A percentile compares a stretch with the other conserved stretches of the same genome.
Conservation (phyloP, 208 protist species). For the Borovskyia barvae region DNA sequence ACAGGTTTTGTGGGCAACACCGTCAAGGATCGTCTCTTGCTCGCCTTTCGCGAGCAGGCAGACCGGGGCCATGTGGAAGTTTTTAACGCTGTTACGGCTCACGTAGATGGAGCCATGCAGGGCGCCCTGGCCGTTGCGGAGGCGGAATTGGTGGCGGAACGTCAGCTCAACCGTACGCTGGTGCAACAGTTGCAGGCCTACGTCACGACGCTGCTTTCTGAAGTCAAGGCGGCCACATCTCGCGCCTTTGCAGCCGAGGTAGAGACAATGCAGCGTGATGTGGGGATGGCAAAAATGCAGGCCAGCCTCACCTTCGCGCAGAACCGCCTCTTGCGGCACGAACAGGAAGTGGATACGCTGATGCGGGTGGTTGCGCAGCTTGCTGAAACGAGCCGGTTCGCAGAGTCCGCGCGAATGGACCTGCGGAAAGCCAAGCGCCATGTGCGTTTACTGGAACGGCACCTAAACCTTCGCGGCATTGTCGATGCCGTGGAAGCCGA, state of each 20-base stretch:
- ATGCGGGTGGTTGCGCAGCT: slow-evolving; percentile 65
- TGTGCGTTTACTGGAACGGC: slow-evolving; percentile 64
- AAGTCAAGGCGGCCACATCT: slow-evolving; percentile 23
- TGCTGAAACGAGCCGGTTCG: slow-evolving; percentile 43
- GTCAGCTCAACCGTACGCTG: slow-evolving; percentile 42
- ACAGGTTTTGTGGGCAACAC: slow-evolving; percentile 1
- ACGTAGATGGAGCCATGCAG: slow-evolving; percentile 20
- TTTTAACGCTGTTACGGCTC: slow-evolving; percentile 10
- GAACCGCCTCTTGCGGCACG: slow-evolving; percentile 30
- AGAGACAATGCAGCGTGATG: slow-evolving; percentile 29
- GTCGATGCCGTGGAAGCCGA: slow-evolving; percentile 39
- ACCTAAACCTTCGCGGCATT: slow-evolving; percentile 63
- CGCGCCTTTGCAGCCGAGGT: slow-evolving; percentile 49
- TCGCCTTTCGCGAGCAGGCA: slow-evolving; percentile 6
- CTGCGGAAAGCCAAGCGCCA: slow-evolving; percentile 46
- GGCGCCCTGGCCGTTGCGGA: slow-evolving; percentile 16
- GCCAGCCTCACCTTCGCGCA: slow-evolving; percentile 46
- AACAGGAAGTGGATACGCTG: slow-evolving; percentile 57
- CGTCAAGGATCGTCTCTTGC: slow-evolving; percentile 19
- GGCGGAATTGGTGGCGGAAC: slow-evolving; percentile 31
- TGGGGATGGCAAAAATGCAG: slow-evolving; percentile 50
- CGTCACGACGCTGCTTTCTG: slow-evolving; percentile 22
- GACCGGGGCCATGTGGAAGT: slow-evolving; percentile 6
- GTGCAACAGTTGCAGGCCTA: slow-evolving; percentile 40
- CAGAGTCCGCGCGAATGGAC: slow-evolving; percentile 31